Conservation (phyloP, 2,329 filamentous ascomycete genomes). For the Aureobasidium subglaciale region DNA sequence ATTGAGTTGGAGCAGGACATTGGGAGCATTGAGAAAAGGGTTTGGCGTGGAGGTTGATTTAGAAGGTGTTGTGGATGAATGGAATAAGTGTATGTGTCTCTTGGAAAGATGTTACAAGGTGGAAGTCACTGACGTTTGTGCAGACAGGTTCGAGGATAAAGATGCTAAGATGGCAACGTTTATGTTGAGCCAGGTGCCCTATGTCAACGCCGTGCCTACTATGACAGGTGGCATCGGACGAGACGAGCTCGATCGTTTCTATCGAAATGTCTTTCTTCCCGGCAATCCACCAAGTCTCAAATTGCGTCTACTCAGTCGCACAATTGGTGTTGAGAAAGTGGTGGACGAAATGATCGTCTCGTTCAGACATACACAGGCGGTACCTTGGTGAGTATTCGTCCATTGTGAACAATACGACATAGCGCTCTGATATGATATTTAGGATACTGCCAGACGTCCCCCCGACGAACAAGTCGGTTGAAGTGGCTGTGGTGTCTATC, state of each 20-base stretch:
- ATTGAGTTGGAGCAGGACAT: constrained; percentile 37
- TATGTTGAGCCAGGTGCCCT: constrained; percentile 8
- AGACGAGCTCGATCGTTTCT: constrained; percentile 43
- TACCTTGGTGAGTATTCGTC: constrained; percentile 39
- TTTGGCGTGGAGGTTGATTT: constrained; percentile 26
- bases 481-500: constrained; percentile 50
- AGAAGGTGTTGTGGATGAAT: constrained; percentile 32
- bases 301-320: constrained; percentile 49
- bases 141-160: constrained; percentile 20
- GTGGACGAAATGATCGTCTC: constrained; percentile 53
- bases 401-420: no score
- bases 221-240: constrained; percentile 38
- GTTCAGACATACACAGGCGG: constrained; percentile 50
- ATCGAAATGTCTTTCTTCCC: constrained; percentile 50
- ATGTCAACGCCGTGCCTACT: constrained; percentile 34
- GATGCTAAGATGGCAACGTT: constrained; percentile 24
- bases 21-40: constrained; percentile 29
- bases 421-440: constrained; percentile 21
- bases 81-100: constrained; percentile 19
- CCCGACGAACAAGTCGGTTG: constrained; percentile 48
- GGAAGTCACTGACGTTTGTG: neutral
- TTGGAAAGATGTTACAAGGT: neutral
- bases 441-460: constrained; percentile 52
- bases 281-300: constrained; percentile 47
- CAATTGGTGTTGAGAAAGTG: constrained; percentile 49